Conservation (phyloP, 208 protist species). For the Trichomonas vaginalis region DNA sequence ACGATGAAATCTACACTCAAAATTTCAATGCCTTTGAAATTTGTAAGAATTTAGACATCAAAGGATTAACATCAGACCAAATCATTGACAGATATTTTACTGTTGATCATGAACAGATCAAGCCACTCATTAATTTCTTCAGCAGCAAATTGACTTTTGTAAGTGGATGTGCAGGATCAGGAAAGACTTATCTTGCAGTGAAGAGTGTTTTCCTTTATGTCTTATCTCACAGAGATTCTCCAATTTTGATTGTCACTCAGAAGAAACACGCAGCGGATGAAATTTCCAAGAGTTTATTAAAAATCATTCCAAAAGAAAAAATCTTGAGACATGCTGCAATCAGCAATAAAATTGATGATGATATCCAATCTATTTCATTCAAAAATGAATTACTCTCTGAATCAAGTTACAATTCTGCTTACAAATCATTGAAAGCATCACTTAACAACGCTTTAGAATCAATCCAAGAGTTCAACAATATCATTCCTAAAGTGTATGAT, state of each 20-base stretch:
- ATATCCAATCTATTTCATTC: not conserved
- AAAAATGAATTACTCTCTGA: not conserved
- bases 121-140: not conserved
- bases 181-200: not conserved
- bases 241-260: not conserved
- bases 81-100: not conserved
- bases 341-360: not conserved
- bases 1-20: too few species aligned
- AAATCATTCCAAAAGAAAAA: not conserved
- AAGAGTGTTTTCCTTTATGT: not conserved
- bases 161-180: not conserved
- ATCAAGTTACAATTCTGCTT: not conserved
- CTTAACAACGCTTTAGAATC: not conserved
- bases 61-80: too few species aligned
- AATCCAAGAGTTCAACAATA: too few species aligned
- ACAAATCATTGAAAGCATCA: not conserved
- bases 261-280: not conserved
- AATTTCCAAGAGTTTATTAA: not conserved
- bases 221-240: not conserved
- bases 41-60: too few species aligned
- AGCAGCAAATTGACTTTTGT: not conserved
- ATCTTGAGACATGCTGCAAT: not conserved
- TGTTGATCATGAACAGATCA: not conserved
- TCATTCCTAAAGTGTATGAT: too few species aligned
- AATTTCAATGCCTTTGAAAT: too few species aligned